Evolutionary conservation across 83 land plant genomes (phyloP), one percentile per base, ranked within the genome.

Genomic region (Diphasiastrum complanatum): DNA sequence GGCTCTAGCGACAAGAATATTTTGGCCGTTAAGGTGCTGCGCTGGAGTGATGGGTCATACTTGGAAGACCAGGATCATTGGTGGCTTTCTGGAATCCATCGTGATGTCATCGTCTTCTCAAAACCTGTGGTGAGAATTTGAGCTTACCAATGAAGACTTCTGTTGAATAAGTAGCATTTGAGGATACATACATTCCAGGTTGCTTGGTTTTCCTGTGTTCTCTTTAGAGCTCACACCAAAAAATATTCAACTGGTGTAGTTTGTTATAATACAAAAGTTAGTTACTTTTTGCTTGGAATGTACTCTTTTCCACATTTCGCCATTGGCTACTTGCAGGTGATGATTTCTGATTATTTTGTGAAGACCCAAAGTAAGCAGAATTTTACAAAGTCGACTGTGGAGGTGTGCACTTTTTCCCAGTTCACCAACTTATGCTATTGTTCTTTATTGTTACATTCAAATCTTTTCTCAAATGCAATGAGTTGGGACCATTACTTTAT

Each of bases 61-160:
- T 74, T 95, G 56, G 99, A 95, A 75, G 99, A 95, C 66, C 99
- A 95, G 66, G 99, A 95, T 61, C 99, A 95, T 40, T 95, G 99
- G 99, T 84, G 97, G 99, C 69, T 95, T 49, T 95, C 97, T 65
- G 99, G 99, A 16, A 95, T 95, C 60, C 99, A 89, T 65, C 86
- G 99, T n/a, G 89, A 89, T 74, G 99, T 95, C 32, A 67, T 84
- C 33, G 79, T 95, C 51, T 51, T 81, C 18, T 75, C 99, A 25
- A 95, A 95, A 64, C 97, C 99, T 5, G 66, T 83, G 90, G 99
- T 89, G 45, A 49, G 67, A 64, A 30, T 51, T 32, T 1, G 23
- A 1, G 1, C 22, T 50, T 50, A 12, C 1, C 22, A 0, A 18
- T n/a, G n/a, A n/a, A n/a, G n/a, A n/a, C n/a, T n/a, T n/a, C n/a